phyloP scores from a whole-genome alignment of 129 eudicot genomes.

The Chrysanthemum lavandulifolium region DNA sequence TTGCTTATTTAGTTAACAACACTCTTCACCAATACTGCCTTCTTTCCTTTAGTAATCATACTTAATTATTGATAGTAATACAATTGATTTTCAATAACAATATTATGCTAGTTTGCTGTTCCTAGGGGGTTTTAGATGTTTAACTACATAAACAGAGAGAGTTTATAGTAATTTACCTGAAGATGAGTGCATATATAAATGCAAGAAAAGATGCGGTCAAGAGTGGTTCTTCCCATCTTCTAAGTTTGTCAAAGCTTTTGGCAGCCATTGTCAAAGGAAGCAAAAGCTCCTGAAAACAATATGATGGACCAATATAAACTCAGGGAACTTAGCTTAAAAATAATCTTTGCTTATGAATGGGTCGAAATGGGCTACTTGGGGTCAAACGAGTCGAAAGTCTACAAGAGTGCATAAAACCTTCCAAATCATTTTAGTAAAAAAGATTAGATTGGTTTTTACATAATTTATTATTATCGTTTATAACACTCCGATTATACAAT shows the following conservation, averaged over 20 bases:
- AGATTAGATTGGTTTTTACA: background rate
- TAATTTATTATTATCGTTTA: background rate
- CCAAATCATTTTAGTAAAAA: background rate
- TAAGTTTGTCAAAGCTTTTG: conserved; percentile 53
- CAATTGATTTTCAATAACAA: background rate
- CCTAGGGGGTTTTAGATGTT: no score
- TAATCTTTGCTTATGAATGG: background rate
- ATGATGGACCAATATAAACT: background rate
- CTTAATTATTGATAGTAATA: background rate
- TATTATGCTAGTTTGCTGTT: background rate
- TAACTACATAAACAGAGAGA: background rate
- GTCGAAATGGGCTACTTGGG: background rate
- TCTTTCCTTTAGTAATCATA: background rate
- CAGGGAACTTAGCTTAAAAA: background rate
- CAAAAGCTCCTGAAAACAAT: conserved; percentile 58
- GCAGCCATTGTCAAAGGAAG: conserved; percentile 60
- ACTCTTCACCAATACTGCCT: background rate
- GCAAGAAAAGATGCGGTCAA: conserved; percentile 77
- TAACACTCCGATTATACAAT: background rate
- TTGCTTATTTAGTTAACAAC: background rate
- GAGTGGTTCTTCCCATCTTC: conserved; percentile 79
- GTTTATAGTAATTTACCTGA: conserved; percentile 43
- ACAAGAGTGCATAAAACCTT: background rate
- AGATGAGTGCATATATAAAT: conserved; percentile 57
- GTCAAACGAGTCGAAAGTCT: background rate